These are phyloP conservation scores for Phytophthora kernoviae DNA, from an alignment of 352 stramenopile species.

Conservation along the genomic window DNA sequence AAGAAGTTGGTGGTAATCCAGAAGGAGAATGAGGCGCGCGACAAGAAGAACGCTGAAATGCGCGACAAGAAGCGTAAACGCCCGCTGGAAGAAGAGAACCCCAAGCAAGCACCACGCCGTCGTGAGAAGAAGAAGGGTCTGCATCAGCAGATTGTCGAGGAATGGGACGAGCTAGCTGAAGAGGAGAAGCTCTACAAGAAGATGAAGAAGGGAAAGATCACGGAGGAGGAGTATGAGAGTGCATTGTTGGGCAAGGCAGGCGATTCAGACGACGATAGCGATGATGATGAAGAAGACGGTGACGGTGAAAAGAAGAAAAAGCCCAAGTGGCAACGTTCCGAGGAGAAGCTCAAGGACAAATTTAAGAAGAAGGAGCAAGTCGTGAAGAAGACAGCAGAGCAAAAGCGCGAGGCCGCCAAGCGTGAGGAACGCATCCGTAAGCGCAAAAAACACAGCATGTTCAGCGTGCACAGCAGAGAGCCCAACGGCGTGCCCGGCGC, in stretches of 20 bases:
- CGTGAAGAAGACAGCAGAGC: constrained; percentile 68
- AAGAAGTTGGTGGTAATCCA: constrained; percentile 90
- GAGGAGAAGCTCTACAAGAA: constrained; percentile 98
- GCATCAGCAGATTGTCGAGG: constrained; percentile 97
- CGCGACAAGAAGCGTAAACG: constrained; percentile 66
- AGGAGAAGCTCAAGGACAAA: constrained; percentile 76
- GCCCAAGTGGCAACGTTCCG: constrained; percentile 56
- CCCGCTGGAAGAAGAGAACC: constrained; percentile 53
- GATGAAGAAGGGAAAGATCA: constrained; percentile 97
- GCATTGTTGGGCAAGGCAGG: constrained; percentile 62
- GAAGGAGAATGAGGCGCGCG: constrained; percentile 71
- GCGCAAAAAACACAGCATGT: constrained; percentile 79
- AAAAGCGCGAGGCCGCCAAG: constrained; percentile 79
- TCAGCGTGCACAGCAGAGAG: constrained; percentile 60
- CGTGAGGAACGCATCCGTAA: constrained; percentile 83
- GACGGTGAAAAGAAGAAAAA: constrained; percentile 57
- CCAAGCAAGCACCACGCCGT: constrained; percentile 71
- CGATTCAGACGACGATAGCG: constrained; percentile 41
- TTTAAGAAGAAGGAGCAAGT: constrained; percentile 87
- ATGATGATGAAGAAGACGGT: constrained; percentile 30
- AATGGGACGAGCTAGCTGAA: constrained; percentile 99
- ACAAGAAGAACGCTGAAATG: constrained; percentile 58
- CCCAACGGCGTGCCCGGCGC: constrained; percentile 41
- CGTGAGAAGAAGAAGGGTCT: constrained; percentile 96
- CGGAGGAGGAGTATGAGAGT: constrained; percentile 92